A percentile compares a stretch with the other conserved stretches of the same genome.
phyloP scores from a whole-genome alignment of 176 grass and related monocot genomes.

The Rhipidocladum racemiflorum region DNA sequence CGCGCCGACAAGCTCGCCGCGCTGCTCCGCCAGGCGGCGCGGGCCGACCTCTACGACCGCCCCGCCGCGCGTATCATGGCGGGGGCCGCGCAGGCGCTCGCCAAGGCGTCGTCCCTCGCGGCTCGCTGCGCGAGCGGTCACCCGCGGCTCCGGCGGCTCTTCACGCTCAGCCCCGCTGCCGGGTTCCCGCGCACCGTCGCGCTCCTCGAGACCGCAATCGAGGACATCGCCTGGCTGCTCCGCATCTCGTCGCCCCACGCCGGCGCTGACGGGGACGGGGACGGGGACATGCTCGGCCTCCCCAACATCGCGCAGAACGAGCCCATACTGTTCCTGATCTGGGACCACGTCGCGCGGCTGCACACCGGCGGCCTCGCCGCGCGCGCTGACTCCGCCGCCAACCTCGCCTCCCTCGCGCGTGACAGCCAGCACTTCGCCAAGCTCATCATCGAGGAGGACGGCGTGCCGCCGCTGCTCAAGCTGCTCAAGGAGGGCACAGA shows the following conservation, averaged over 20 bases:
- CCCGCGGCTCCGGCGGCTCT: constrained; percentile 48
- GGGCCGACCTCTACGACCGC: constrained; percentile 81
- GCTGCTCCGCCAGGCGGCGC: constrained; percentile 71
- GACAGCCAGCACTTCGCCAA: constrained; percentile 72
- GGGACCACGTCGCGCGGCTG: constrained; percentile 66
- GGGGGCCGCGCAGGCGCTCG: constrained; percentile 49
- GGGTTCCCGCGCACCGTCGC: constrained; percentile 51
- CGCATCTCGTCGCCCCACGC: constrained; percentile 56
- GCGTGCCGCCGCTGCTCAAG: constrained; percentile 58
- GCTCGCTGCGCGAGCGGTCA: constrained; percentile 55
- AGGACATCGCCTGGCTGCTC: constrained; percentile 77
- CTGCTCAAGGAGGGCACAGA: constrained; percentile 72
- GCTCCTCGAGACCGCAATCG: constrained; percentile 66
- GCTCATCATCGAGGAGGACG: constrained; percentile 86
- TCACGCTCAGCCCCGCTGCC: constrained; percentile 65
- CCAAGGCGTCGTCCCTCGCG: constrained; percentile 50
- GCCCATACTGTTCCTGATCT: constrained; percentile 71
- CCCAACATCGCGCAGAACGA: constrained; percentile 76
- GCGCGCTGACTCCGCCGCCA: constrained; percentile 52
- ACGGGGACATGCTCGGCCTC: constrained; percentile 41
- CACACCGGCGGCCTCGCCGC: constrained; percentile 49
- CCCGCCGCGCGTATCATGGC: constrained; percentile 61
- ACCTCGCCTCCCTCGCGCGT: constrained; percentile 62
- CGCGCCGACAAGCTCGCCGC: constrained; percentile 65
- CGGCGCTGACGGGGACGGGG: constrained; percentile 30